Evolutionary conservation across 2,329 filamentous ascomycete species (phyloP).

Genomic region (Colletotrichum gigasporum): DNA sequence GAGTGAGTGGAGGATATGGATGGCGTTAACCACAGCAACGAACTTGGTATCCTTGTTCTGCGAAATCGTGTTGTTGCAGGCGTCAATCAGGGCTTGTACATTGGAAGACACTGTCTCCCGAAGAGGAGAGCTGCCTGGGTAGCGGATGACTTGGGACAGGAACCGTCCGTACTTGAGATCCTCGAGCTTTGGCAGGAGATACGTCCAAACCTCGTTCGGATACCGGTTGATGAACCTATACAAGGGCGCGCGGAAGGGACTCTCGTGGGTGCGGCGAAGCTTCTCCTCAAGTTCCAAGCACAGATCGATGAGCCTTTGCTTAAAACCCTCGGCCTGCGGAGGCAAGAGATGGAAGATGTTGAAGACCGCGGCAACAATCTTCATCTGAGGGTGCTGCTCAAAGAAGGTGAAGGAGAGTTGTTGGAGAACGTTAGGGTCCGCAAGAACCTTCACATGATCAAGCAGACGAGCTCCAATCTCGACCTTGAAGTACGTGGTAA

Average conservation of each 20-base stretch:
- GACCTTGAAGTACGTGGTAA: constrained; percentile 99
- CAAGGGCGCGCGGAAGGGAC: constrained; percentile 89
- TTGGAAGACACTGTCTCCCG: constrained; percentile 79
- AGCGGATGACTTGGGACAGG: constrained; percentile 84
- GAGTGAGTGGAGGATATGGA: constrained; percentile 85
- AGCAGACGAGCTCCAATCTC: constrained; percentile 94
- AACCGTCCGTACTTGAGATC: constrained; percentile 91
- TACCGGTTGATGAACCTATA: constrained; percentile 96
- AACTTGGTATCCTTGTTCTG: constrained; percentile 76
- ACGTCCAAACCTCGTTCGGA: constrained; percentile 84
- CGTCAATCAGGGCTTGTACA: constrained; percentile 75
- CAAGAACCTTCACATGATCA: constrained; percentile 92
- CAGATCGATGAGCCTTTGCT: constrained; percentile 87
- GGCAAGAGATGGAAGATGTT: constrained; percentile 98
- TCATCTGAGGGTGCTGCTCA: constrained; percentile 92
- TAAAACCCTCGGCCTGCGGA: constrained; percentile 87
- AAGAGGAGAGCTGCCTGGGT: constrained; percentile 78
- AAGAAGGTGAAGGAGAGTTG: constrained; percentile 94
- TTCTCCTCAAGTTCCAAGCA: constrained; percentile 90
- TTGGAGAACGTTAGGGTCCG: constrained; percentile 81
- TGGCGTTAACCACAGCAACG: constrained; percentile 82
- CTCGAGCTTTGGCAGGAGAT: constrained; percentile 81
- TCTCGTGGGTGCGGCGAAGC: constrained; percentile 86
- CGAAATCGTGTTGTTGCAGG: constrained; percentile 69
- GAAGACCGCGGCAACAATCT: constrained; percentile 92